Evolutionary conservation across 1,284 basidiomycete genomes (phyloP).

Genomic region (Meripilus lineatus): DNA sequence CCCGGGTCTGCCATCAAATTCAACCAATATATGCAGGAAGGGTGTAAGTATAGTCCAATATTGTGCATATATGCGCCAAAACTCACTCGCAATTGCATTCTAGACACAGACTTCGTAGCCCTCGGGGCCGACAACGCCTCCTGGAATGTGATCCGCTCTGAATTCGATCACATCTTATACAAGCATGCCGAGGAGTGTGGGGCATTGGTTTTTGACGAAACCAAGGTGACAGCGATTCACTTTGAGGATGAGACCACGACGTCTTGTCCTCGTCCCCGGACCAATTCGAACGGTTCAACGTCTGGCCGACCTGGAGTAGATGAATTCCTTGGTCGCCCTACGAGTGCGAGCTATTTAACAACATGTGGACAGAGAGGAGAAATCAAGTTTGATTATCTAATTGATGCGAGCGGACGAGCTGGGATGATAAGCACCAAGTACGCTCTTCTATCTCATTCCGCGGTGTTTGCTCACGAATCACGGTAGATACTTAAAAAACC

Average conservation of each 20-base stretch:
- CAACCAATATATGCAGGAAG: slow-evolving; percentile 35
- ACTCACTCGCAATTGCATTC: neutral
- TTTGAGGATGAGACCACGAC: slow-evolving; percentile 19
- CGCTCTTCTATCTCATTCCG: neutral
- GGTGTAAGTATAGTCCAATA: slow-evolving; percentile 36
- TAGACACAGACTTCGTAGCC: slow-evolving; percentile 38
- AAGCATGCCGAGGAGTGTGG: slow-evolving; percentile 32
- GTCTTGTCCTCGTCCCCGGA: slow-evolving; percentile 7
- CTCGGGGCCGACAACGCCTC: slow-evolving; percentile 31
- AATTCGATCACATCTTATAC: slow-evolving; percentile 37
- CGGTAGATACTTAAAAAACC: slow-evolving; percentile 55
- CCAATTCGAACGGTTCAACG: slow-evolving; percentile 11
- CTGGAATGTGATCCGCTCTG: slow-evolving; percentile 39
- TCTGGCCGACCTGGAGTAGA: neutral
- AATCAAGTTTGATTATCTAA: slow-evolving; percentile 59
- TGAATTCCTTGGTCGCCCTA: slow-evolving; percentile 19
- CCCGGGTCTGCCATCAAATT: slow-evolving; percentile 41
- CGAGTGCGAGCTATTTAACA: slow-evolving; percentile 24
- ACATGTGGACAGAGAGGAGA: slow-evolving; percentile 21
- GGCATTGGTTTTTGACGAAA: slow-evolving; percentile 32
- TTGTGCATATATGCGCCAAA: neutral
- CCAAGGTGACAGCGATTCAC: slow-evolving; percentile 27
- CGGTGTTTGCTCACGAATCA: neutral
- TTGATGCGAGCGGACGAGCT: slow-evolving; percentile 67
- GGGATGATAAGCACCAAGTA: slow-evolving; percentile 56